phyloP scores from a whole-genome alignment of 768 basidiomycete species.

The Pleurotus salmoneostramineus region DNA sequence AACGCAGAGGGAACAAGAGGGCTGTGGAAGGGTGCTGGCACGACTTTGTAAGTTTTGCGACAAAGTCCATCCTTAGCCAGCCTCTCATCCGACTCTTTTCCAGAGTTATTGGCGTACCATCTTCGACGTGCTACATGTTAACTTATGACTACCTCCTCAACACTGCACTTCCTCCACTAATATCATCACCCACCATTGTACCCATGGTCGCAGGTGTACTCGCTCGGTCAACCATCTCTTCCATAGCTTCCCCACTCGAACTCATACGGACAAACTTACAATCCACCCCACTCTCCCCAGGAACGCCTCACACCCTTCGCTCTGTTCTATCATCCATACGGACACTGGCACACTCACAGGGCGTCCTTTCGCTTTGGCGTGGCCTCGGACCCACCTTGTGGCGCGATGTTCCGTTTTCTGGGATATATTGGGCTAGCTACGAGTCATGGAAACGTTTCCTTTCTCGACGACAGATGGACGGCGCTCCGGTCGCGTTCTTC shows the following conservation, averaged over 20 bases:
- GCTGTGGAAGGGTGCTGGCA: constrained; percentile 94
- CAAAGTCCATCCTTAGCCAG: not conserved
- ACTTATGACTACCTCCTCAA: constrained; percentile 88
- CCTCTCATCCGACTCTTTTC: constrained; percentile 11
- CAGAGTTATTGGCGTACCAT: constrained; percentile 88
- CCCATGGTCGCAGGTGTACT: constrained; percentile 82
- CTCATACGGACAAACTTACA: constrained; percentile 92
- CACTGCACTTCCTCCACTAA: constrained; percentile 53
- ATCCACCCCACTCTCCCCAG: constrained; percentile 71
- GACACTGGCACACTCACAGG: constrained; percentile 55
- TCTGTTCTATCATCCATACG: constrained; percentile 68
- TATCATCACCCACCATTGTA: constrained; percentile 46
- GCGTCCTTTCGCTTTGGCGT: constrained; percentile 76
- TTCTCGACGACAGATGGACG: constrained; percentile 46
- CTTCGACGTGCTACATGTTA: constrained; percentile 91
- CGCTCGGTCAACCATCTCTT: constrained; percentile 77
- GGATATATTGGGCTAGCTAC: constrained; percentile 95
- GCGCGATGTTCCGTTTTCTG: constrained; percentile 97
- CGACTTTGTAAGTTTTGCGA: constrained; percentile 64
- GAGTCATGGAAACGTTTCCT: constrained; percentile 75
- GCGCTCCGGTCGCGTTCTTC: constrained; percentile 73
- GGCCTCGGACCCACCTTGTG: constrained; percentile 91
- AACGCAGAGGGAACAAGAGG: constrained; percentile 79
- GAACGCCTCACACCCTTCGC: constrained; percentile 70
- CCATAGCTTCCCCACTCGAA: constrained; percentile 84